Conservation (phyloP, 495 filamentous ascomycete species). For the Tuber magnatum region DNA sequence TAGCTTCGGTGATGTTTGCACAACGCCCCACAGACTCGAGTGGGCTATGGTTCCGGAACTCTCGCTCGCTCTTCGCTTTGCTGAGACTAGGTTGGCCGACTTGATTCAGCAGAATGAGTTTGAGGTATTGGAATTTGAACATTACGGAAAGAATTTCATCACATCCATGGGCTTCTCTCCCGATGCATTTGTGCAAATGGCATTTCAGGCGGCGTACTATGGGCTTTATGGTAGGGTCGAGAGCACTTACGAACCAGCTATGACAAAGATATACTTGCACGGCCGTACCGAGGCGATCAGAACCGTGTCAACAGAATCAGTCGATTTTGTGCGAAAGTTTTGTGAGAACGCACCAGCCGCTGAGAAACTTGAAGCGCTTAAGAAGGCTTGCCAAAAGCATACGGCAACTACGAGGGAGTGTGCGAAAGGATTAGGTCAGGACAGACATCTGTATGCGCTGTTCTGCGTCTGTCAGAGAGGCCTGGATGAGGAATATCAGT, state of each 20-base stretch:
- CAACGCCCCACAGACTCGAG: constrained; percentile 90
- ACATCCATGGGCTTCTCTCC: constrained; percentile 94
- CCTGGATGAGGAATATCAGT: constrained; percentile 63
- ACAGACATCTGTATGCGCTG: constrained; percentile 87
- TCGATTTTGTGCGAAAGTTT: constrained; percentile 85
- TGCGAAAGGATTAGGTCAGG: constrained; percentile 85
- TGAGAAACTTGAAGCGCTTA: constrained; percentile 74
- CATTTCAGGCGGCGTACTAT: constrained; percentile 97
- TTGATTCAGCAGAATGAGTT: constrained; percentile 97
- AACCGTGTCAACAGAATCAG: constrained; percentile 69
- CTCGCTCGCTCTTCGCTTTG: constrained; percentile 83
- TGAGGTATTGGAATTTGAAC: constrained; percentile 76
- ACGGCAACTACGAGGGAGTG: constrained; percentile 74
- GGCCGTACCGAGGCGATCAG: constrained; percentile 92
- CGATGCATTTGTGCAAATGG: constrained; percentile 98
- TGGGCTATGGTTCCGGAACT: constrained; percentile 97
- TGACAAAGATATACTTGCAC: constrained; percentile 91
- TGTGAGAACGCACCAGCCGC: constrained; percentile 83
- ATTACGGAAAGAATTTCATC: constrained; percentile 95
- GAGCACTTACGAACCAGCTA: constrained; percentile 93
- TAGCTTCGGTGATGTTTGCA: constrained; percentile 90
- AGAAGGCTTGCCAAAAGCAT: constrained; percentile 75
- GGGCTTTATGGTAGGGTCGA: constrained; percentile 90
- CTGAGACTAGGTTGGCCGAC: constrained; percentile 89
- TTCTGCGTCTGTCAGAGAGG: constrained; percentile 92